Evolutionary conservation across 2,329 filamentous ascomycete genomes (phyloP), one percentile per base, ranked within the genome.

Genomic region (Claviceps arundinis): DNA sequence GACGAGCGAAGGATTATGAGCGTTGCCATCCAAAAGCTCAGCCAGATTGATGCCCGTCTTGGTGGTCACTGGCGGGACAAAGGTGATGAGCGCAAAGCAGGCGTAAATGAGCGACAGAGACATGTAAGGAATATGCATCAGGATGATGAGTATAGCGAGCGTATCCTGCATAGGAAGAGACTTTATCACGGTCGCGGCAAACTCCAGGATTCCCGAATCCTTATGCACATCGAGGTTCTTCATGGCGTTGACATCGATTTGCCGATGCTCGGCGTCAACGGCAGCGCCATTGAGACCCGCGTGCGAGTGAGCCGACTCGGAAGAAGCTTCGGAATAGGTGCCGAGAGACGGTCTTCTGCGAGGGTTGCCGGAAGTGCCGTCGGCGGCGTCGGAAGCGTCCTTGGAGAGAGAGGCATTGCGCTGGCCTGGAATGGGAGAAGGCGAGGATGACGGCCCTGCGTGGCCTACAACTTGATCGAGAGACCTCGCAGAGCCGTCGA

Each of bases 141-240:
- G 80, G 61, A 96, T 87, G 70, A 96, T 95, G 67, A 97, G 82
- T 63, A 97, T 95, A 65, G 91, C 89, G 70, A 96, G 88, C 55
- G 91, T 95, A 71, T 97, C 91, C 71, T 89, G 87, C 64, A 95
- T 82, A 51, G 91, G 91, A 62, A 90, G 91, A 50, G 89, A 89
- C 62, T 82, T 83, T 65, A 97, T 80, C 61, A 97, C 91, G 52
- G 89, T 95, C 59, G 87, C 80, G 57, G 86, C 85, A 58, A 94
- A 75, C 61, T 87, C 83, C 59, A 95, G 71, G 47, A 87, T 81
- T 54, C 85, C 85, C 51, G 82, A 74, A 64, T 85, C 81, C 59
- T 82, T 82, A 63, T 86, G 84, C 51, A 85, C 76, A 54, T 83
- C 76, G 58, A 76, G 74, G 60, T 84, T 80, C 67, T 84, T 84